These are phyloP conservation scores for Apiospora saccharicola DNA, from an alignment of 2,329 filamentous ascomycete species.

Conservation along the genomic window DNA sequence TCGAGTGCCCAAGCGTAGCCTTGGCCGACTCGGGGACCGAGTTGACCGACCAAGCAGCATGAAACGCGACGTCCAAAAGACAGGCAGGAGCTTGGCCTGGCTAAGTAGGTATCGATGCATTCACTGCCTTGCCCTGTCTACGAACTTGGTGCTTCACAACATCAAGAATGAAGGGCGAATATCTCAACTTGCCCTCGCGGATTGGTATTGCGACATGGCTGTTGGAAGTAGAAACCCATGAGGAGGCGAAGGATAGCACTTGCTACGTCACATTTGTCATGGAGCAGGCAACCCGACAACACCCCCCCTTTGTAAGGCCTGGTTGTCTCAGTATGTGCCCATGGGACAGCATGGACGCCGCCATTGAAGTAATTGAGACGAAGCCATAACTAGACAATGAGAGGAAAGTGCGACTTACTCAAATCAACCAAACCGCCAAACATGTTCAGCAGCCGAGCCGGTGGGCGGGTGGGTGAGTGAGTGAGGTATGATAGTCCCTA, in stretches of 20 bases:
- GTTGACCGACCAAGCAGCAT: background rate
- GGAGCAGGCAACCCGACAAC: background rate
- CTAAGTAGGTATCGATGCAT: background rate
- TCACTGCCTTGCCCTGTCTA: background rate
- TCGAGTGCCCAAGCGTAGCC: background rate
- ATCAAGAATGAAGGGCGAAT: background rate
- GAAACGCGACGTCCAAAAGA: background rate
- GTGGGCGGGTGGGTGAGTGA: background rate
- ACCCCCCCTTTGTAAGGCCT: background rate
- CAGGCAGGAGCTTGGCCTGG: background rate
- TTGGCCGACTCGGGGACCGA: background rate
- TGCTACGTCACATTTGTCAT: slow-evolving; percentile 18
- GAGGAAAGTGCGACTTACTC: slow-evolving; percentile 36
- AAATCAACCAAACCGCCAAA: slow-evolving; percentile 39
- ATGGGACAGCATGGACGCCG: background rate
- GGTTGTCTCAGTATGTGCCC: background rate
- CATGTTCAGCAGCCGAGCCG: slow-evolving; percentile 32
- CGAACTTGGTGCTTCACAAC: background rate
- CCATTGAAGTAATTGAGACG: slow-evolving; percentile 24
- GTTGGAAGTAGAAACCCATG: background rate
- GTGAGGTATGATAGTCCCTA: background rate
- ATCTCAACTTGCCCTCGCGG: background rate
- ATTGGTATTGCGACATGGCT: background rate
- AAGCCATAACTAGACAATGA: slow-evolving; percentile 10
- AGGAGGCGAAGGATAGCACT: slow-evolving; percentile 8